Percentiles rank a stretch among this genome's conserved stretches.
These are phyloP conservation scores for Cardamine chenopodiifolia DNA, from an alignment of 345 rosid species.

Conservation along the genomic window DNA sequence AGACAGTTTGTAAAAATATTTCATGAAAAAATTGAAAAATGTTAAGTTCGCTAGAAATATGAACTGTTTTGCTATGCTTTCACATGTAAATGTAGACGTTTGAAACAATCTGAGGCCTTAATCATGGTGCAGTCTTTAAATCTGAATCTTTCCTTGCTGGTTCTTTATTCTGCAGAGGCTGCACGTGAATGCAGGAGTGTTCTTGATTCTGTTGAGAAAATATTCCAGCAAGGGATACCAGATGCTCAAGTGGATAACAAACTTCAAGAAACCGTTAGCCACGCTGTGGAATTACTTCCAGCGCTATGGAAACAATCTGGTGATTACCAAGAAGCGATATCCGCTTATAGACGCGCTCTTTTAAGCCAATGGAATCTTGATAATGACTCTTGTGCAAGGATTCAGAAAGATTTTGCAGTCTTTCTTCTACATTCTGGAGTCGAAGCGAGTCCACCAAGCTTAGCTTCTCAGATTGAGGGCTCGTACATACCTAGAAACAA, in stretches of 20 bases:
- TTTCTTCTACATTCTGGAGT: constrained; percentile 85
- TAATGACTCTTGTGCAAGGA: constrained; percentile 71
- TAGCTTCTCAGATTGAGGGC: constrained; percentile 75
- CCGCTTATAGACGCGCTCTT: constrained; percentile 83
- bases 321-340: constrained; percentile 64
- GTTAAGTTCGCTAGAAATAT: too few relatives aligned
- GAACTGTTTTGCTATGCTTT: too few relatives aligned
- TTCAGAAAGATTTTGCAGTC: constrained; percentile 86
- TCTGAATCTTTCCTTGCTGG: constrained; percentile 17
- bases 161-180: constrained; percentile 62
- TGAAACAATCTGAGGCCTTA: too few relatives aligned
- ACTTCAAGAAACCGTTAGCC: constrained; percentile 82
- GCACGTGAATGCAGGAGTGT: constrained; percentile 80
- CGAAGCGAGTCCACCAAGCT: constrained; percentile 79
- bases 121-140: background rate
- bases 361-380: constrained; percentile 89
- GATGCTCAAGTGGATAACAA: constrained; percentile 74
- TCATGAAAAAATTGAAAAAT: too few relatives aligned
- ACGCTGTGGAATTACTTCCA: constrained; percentile 90
- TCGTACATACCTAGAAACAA: constrained; percentile 81
- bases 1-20: too few relatives aligned
- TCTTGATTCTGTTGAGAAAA: constrained; percentile 86
- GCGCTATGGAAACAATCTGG: constrained; percentile 81
- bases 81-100: too few relatives aligned
- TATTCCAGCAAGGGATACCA: constrained; percentile 80